These are phyloP conservation scores for Clitopilus passeckerianus DNA, from an alignment of 768 basidiomycete species.

Conservation along the genomic window DNA sequence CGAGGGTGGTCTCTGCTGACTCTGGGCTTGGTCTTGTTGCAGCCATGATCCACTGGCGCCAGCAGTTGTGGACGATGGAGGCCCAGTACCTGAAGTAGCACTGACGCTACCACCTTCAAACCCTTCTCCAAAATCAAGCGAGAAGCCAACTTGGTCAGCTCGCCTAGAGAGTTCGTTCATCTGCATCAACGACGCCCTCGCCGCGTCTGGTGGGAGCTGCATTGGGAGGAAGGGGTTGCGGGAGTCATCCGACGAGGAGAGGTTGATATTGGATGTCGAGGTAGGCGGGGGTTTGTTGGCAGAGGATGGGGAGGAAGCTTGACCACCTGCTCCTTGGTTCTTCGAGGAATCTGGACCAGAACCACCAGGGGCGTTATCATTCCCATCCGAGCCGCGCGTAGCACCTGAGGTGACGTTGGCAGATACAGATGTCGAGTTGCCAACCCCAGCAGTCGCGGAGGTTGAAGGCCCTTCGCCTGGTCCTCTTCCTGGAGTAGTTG, in stretches of 20 bases:
- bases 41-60: neutral
- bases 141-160: slow-evolving; percentile 31
- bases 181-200: slow-evolving; percentile 64
- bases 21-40: slow-evolving; percentile 2
- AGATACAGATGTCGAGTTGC: too few species aligned
- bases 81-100: neutral
- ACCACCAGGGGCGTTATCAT: too few species aligned
- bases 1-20: slow-evolving; percentile 2
- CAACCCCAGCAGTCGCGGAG: neutral
- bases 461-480: neutral
- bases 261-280: slow-evolving; percentile 4
- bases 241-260: neutral
- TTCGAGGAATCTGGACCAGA: too few species aligned
- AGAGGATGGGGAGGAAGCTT: neutral
- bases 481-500: neutral
- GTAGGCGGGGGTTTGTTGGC: slow-evolving; percentile 1
- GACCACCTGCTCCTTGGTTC: neutral
- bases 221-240: slow-evolving; percentile 47
- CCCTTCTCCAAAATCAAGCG: slow-evolving; percentile 9
- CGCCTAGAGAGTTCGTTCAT: slow-evolving; percentile 76
- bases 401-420: too few species aligned
- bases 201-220: slow-evolving; percentile 58
- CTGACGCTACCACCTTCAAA: slow-evolving; percentile 2
- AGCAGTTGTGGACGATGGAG: neutral
- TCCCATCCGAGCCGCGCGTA: too few species aligned